These are phyloP conservation scores for Cytospora paraplurivora DNA, from an alignment of 2,329 filamentous ascomycete genomes.

Conservation along the genomic window DNA sequence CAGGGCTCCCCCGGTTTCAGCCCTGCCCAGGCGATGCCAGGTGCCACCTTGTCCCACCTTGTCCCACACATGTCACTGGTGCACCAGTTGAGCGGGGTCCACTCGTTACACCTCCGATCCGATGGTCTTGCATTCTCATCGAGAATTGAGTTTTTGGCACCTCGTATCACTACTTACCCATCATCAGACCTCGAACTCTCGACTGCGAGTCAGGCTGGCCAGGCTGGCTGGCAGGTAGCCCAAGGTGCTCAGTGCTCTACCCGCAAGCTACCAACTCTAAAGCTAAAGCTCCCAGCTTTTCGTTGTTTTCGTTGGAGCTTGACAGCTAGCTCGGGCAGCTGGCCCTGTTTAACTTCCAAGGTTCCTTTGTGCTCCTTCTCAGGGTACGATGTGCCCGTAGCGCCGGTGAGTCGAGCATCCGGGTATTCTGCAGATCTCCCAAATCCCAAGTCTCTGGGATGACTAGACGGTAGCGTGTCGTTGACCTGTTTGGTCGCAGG, in stretches of 20 bases:
- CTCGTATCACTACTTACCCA: no score
- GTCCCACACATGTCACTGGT: no score
- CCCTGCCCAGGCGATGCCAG: background rate
- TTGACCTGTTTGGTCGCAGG: background rate
- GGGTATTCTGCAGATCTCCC: no score
- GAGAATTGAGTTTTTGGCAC: background rate
- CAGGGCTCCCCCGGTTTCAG: background rate
- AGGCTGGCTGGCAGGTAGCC: no score
- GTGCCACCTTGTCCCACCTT: background rate
- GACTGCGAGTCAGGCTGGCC: no score
- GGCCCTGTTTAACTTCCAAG: background rate
- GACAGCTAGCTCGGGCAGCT: background rate
- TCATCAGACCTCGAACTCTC: no score
- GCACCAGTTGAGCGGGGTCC: no score
- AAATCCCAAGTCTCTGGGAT: background rate
- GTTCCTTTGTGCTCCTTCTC: background rate
- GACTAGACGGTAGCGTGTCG: background rate
- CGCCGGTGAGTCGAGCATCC: background rate
- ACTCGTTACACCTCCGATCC: no score
- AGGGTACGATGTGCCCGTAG: background rate
- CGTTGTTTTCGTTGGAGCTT: background rate
- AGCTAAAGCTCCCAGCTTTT: no score
- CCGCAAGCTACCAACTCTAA: no score
- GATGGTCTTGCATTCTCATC: background rate
- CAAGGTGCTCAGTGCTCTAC: no score